These are phyloP conservation scores for Periconia digitata DNA, from an alignment of 2,329 filamentous ascomycete species.

Conservation along the genomic window DNA sequence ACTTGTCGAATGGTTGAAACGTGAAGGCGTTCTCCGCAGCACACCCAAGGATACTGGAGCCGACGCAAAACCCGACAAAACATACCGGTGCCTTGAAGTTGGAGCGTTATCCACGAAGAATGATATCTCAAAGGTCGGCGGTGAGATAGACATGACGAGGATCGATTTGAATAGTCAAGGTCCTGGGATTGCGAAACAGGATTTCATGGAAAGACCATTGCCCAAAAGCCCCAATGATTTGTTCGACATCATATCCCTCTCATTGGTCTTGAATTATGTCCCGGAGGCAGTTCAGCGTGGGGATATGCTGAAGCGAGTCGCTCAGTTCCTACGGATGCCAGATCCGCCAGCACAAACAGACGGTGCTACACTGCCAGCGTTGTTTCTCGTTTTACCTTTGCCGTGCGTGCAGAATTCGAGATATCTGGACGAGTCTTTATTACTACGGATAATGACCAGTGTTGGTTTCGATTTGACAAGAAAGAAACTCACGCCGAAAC, in stretches of 20 bases:
- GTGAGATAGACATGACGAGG: constrained; percentile 70
- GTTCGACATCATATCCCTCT: constrained; percentile 91
- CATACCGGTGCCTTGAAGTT: constrained; percentile 77
- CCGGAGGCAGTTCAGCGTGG: constrained; percentile 74
- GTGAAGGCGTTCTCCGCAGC: constrained; percentile 23
- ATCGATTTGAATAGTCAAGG: constrained; percentile 92
- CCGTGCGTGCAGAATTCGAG: constrained; percentile 89
- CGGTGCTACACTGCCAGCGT: constrained; percentile 53
- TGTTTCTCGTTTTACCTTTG: constrained; percentile 88
- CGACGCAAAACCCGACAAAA: constrained; percentile 2
- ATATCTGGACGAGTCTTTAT: constrained; percentile 73
- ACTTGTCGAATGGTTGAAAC: constrained; percentile 60
- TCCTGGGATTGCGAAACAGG: constrained; percentile 78
- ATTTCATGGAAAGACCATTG: constrained; percentile 88
- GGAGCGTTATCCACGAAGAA: constrained; percentile 85
- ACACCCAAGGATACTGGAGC: constrained; percentile 5
- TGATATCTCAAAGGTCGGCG: constrained; percentile 71
- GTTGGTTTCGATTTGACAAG: constrained; percentile 70
- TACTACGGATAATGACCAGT: constrained; percentile 72
- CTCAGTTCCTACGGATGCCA: constrained; percentile 34
- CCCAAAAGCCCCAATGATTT: constrained; percentile 62
- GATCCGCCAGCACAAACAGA: constrained; percentile 1
- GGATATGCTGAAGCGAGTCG: constrained; percentile 68
- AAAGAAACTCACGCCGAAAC: constrained; percentile 76
- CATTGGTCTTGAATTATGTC: constrained; percentile 92